phyloP scores from a whole-genome alignment of 1,139 yeast species.

The Suhomyces kunorum region DNA sequence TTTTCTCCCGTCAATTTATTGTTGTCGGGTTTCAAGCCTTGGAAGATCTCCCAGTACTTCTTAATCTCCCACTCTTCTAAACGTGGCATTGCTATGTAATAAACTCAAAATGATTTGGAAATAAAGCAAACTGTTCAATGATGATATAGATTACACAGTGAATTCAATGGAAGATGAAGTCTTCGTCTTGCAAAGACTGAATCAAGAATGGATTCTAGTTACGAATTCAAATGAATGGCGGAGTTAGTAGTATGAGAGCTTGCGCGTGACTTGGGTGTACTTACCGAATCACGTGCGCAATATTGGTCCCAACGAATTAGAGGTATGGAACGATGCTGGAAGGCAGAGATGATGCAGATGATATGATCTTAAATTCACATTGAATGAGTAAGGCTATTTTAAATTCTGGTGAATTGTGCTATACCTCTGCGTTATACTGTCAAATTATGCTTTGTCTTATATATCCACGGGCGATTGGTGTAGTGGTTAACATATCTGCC shows the following conservation, averaged over 20 bases:
- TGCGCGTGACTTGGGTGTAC: not conserved
- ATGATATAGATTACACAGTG: not conserved
- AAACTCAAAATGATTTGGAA: not conserved
- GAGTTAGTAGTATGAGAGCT: not conserved
- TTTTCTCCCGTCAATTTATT: conserved; percentile 83
- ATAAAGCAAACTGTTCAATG: too few relatives aligned
- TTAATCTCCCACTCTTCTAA: conserved; percentile 93
- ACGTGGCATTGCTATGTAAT: conserved; percentile 47
- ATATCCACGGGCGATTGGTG: conserved; percentile 47
- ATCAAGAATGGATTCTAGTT: not conserved
- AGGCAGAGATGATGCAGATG: not conserved
- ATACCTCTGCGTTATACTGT: too few relatives aligned
- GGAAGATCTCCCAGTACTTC: conserved; percentile 96
- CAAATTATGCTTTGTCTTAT: too few relatives aligned
- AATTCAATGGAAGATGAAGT: too few relatives aligned
- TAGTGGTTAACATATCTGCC: conserved; percentile 60
- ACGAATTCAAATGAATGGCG: not conserved
- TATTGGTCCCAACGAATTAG: too few relatives aligned
- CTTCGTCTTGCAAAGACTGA: too few relatives aligned
- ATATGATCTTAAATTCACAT: too few relatives aligned
- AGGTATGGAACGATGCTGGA: too few relatives aligned
- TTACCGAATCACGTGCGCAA: not conserved
- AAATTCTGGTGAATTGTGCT: too few relatives aligned
- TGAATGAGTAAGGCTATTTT: too few relatives aligned
- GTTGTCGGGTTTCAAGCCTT: conserved; percentile 77